These are phyloP conservation scores for Apophysomyces elegans DNA, from an alignment of 371 early-diverging fungal genomes.

Conservation along the genomic window DNA sequence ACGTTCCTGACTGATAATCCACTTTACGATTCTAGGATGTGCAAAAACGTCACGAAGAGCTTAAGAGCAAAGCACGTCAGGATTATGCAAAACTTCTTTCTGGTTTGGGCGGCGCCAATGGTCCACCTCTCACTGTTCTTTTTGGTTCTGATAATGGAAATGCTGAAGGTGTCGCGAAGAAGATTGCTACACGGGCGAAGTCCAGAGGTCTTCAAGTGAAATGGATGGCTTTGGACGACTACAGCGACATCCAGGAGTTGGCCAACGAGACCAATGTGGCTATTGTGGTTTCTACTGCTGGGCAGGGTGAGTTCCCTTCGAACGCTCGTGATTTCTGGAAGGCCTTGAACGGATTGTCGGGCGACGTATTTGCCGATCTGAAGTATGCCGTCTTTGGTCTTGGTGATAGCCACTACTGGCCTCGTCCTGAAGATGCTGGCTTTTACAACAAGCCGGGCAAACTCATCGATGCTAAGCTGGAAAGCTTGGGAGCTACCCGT, in stretches of 20 bases:
- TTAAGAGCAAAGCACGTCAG: conserved; percentile 57
- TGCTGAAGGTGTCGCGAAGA: conserved; percentile 84
- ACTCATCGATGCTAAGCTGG: conserved; percentile 81
- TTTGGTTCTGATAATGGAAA: conserved; percentile 94
- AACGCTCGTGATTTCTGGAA: conserved; percentile 90
- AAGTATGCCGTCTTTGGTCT: conserved; percentile 85
- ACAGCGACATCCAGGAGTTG: conserved; percentile 75
- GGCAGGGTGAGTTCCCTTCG: conserved; percentile 95
- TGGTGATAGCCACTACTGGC: conserved; percentile 97
- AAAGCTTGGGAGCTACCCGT: conserved; percentile 72
- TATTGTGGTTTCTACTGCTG: conserved; percentile 85
- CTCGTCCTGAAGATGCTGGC: conserved; percentile 84
- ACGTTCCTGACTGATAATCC: background rate
- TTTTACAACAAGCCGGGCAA: conserved; percentile 92
- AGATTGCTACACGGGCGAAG: conserved; percentile 79
- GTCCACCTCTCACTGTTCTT: conserved; percentile 81
- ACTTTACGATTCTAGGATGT: conserved; percentile 36
- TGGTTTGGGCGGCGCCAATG: conserved; percentile 69
- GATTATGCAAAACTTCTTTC: conserved; percentile 72
- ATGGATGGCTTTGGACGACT: conserved; percentile 82
- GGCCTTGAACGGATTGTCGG: conserved; percentile 58
- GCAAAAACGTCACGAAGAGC: conserved; percentile 55
- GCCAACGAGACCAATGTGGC: conserved; percentile 76
- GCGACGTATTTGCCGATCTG: conserved; percentile 71
- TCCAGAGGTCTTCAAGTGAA: conserved; percentile 78